A percentile compares a stretch with the other conserved stretches of the same genome.
These are phyloP conservation scores for Plantago major DNA, from an alignment of 257 asterid species.

Conservation along the genomic window DNA sequence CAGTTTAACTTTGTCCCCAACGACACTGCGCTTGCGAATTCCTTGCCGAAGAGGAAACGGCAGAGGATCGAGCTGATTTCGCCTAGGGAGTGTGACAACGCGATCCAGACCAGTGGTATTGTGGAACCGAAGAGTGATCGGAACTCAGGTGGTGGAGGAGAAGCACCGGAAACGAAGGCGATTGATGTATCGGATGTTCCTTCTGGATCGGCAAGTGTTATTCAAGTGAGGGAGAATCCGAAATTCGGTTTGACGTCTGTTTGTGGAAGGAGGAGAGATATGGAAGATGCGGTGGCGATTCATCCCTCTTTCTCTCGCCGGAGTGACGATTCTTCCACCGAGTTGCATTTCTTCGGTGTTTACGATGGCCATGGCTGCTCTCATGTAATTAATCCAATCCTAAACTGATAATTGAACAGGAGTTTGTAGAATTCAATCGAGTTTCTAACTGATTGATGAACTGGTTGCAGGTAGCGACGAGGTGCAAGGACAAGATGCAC, in stretches of 20 bases:
- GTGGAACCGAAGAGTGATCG: no score
- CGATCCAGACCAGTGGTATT: constrained; percentile 11
- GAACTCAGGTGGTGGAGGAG: no score
- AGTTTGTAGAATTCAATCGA: neutral
- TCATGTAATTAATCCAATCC: constrained; percentile 43
- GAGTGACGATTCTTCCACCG: constrained; percentile 10
- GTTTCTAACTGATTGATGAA: neutral
- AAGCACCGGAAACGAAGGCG: constrained; percentile 3
- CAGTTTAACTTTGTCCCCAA: constrained; percentile 59
- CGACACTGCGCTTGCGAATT: constrained; percentile 55
- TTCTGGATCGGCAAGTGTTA: neutral
- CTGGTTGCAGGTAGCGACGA: constrained; percentile 64
- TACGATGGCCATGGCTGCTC: constrained; percentile 99
- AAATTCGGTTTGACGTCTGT: constrained; percentile 69
- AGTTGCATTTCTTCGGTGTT: constrained; percentile 69
- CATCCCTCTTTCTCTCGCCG: constrained; percentile 40
- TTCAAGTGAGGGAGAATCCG: constrained; percentile 24
- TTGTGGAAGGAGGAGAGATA: constrained; percentile 84
- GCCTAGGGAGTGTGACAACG: constrained; percentile 11
- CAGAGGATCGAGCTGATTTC: constrained; percentile 23
- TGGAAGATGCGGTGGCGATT: constrained; percentile 86
- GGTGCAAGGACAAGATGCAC: constrained; percentile 86
- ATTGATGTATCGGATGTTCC: constrained; percentile 15
- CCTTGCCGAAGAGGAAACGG: constrained; percentile 36
- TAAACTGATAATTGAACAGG: neutral